Evolutionary conservation across 495 filamentous ascomycete genomes (phyloP), one percentile per base, ranked within the genome.

Genomic region (Podospora sp.): DNA sequence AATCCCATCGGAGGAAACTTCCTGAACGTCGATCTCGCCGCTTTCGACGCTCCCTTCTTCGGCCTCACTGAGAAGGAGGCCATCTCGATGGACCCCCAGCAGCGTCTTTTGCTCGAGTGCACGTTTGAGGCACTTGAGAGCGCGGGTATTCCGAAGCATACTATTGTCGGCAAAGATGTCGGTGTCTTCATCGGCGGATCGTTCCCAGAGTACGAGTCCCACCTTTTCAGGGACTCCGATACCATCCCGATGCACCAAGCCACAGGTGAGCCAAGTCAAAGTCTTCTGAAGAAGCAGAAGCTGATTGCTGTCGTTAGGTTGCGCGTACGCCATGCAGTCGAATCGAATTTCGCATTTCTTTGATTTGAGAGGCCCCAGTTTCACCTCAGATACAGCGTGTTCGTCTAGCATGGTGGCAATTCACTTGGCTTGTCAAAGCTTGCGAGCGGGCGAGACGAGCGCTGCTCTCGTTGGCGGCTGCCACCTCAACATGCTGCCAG

Each of bases 101-200:
- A 94, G 72, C 88, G 92, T 24, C 80, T 95, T 29, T 87, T 91
- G 1, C 81, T 96, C 14, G 86, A 91, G 46, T 94, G 90, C 62
- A 91, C 91, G 0, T 96, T 93, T 70, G 92, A 94, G 69, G 93
- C 93, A 0, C 82, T 96, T 4, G 92, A 96, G 74, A 92, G 90
- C 83, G 90, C 91, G n/a, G 92, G 92, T 0, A 90, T 93, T 68
- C 86, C 90, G 40, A 93, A 92, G 2, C 89, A 92, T 3, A 87
- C 86, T 6, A 90, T 92, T 8, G 88, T 81, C 69, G 87, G 91
- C 20, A 87, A 92, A 76, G 83, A 92, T 7, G 88, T 94, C 46
- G 92, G 92, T 21, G 91, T 92, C 16, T 96, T 93, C 77, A 89
- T 94, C 69, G 92, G 92, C 46, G 91, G 92, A 71, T 92, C 91